Evolutionary conservation across 768 basidiomycete genomes (phyloP).

Genomic region (Trametes cinnabarina): DNA sequence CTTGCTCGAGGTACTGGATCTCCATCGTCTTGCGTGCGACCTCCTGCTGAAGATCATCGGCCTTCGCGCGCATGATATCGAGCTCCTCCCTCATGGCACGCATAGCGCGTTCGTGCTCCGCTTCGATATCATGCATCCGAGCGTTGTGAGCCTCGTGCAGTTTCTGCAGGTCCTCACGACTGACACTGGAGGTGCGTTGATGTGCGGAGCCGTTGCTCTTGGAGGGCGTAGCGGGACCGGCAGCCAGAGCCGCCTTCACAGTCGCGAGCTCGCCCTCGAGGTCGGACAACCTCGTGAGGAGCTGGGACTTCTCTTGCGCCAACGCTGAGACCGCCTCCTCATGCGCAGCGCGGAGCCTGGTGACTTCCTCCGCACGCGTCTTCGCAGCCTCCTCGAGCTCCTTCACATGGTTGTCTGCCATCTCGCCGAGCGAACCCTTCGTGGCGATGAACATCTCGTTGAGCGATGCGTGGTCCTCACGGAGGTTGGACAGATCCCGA

Average conservation of each 20-base stretch:
- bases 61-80: constrained; percentile 46
- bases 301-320: constrained; percentile 58
- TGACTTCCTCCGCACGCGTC: constrained; percentile 67
- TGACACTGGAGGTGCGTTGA: constrained; percentile 47
- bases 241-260: constrained; percentile 51
- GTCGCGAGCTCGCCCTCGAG: constrained; percentile 76
- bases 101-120: constrained; percentile 59
- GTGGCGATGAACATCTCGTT: constrained; percentile 67
- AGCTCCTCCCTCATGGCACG: constrained; percentile 56
- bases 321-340: constrained; percentile 59
- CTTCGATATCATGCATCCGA: constrained; percentile 72
- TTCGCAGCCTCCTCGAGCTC: constrained; percentile 78
- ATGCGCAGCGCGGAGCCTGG: constrained; percentile 55
- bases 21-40: constrained; percentile 75
- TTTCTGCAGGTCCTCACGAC: constrained; percentile 74
- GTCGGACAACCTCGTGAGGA: constrained; percentile 64
- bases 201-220: constrained; percentile 53
- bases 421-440: constrained; percentile 66
- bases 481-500: constrained; percentile 58
- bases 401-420: constrained; percentile 63
- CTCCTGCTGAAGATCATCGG: constrained; percentile 57
- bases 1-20: constrained; percentile 74
- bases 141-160: constrained; percentile 84
- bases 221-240: constrained; percentile 45
- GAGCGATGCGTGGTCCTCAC: constrained; percentile 65